Conservation (phyloP, 2,329 filamentous ascomycete genomes). For the Phaeoacremonium minimum region DNA sequence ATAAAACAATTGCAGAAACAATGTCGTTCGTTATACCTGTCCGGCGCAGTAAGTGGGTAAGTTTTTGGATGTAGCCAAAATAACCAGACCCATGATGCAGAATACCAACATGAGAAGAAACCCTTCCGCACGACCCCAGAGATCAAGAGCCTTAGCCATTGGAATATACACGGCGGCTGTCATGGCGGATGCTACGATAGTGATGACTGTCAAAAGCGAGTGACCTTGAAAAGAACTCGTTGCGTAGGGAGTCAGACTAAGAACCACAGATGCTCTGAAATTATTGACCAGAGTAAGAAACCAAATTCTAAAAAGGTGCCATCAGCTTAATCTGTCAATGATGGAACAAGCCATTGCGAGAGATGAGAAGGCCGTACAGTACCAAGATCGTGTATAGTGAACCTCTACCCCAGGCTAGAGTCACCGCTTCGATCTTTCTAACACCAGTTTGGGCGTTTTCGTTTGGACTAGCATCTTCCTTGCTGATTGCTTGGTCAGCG, state of each 20-base stretch:
- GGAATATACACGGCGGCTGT: slow-evolving; percentile 51
- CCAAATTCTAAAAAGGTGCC: slow-evolving; percentile 33
- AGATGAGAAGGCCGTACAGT: not conserved
- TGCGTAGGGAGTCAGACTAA: slow-evolving; percentile 37
- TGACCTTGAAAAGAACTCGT: slow-evolving; percentile 48
- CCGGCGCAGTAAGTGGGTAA: slow-evolving; percentile 45
- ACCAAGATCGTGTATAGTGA: slow-evolving; percentile 6
- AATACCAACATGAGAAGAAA: slow-evolving; percentile 33
- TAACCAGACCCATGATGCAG: slow-evolving; percentile 45
- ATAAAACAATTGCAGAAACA: too few relatives aligned
- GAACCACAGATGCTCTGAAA: slow-evolving; percentile 36
- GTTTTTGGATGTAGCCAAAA: slow-evolving; percentile 55
- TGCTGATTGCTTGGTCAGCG: too few relatives aligned
- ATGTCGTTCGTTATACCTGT: slow-evolving; percentile 12
- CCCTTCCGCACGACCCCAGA: slow-evolving; percentile 42
- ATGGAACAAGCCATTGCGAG: not conserved
- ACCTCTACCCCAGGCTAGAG: slow-evolving; percentile 13
- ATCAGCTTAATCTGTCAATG: not conserved
- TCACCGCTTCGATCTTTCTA: slow-evolving; percentile 15
- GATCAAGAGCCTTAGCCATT: slow-evolving; percentile 42
- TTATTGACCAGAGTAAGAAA: slow-evolving; percentile 47
- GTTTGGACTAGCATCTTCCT: not conserved
- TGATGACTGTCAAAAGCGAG: slow-evolving; percentile 47
- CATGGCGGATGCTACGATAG: slow-evolving; percentile 49
- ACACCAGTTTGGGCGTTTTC: slow-evolving; percentile 14